Conservation (phyloP, 768 basidiomycete genomes). For the Leccinum pellstonianum region DNA sequence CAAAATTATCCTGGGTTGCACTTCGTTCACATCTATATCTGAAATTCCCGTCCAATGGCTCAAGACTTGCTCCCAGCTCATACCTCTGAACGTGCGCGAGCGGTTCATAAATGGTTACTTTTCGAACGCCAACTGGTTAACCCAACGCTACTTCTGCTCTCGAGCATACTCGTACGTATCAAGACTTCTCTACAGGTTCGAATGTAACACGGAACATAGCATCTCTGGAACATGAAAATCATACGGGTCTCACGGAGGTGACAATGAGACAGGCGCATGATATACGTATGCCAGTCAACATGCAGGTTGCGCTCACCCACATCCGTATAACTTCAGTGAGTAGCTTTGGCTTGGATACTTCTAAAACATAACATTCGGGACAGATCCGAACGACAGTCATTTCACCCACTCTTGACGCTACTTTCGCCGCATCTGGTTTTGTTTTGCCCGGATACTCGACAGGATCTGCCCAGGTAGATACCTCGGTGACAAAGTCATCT, state of each 20-base stretch:
- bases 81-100: constrained; percentile 64
- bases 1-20: constrained; percentile 80
- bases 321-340: not conserved
- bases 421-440: not conserved
- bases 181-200: not conserved
- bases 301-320: too few relatives aligned
- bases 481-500: constrained; percentile 13
- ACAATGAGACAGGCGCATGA: constrained; percentile 62
- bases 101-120: constrained; percentile 65
- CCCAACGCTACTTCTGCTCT: constrained; percentile 68
- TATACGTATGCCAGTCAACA: constrained; percentile 47
- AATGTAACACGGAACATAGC: constrained; percentile 38
- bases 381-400: constrained; percentile 72
- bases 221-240: constrained; percentile 58
- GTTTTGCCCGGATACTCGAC: not conserved
- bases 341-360: too few relatives aligned
- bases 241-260: constrained; percentile 56
- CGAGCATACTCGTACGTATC: constrained; percentile 51
- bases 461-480: constrained; percentile 16
- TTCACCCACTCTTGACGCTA: constrained; percentile 47
- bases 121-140: constrained; percentile 68
- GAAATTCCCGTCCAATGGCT: constrained; percentile 82
- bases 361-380: constrained; percentile 6
- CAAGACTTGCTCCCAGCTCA: constrained; percentile 72
- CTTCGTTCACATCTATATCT: constrained; percentile 68